Evolutionary conservation across 805 yeast genomes (phyloP), one percentile per base, ranked within the genome.

Genomic region (Yamadazyma olivae): DNA sequence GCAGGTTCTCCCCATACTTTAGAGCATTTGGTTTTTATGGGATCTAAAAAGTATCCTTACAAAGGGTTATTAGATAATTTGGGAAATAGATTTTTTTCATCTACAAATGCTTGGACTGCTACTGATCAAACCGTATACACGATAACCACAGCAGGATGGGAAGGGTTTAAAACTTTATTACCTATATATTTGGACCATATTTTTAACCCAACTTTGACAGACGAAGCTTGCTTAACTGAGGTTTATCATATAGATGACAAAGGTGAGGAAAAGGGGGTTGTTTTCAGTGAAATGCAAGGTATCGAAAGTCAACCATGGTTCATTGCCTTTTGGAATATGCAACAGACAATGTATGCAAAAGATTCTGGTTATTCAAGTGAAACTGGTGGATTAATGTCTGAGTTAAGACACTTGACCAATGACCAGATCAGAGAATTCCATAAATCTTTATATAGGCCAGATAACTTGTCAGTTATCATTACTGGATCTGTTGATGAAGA

Each of bases 91-190:
- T 81, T 88, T 43, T 84, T 82, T 59, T 83, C 96, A 2, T 71
- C 79, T 4, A 93, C 98, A 0, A 93, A 93, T 54, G 99, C 99
- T 0, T 90, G 96, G 96, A 93, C 99, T 0, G 88, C 83, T 1
- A 87, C 93, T 4, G 98, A 93, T 60, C 95, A 87, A 54, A 93
- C 99, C 0, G 96, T 89, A 2, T 93, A 93, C 50, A 88, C 96
- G 2, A 67, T 93, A 38, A 75, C 83, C 6, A 80, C 95, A 25
- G 98, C 98, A 1, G 98, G 98, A 7, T 90, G 96, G 96, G 87
- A 86, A 38, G 98, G 97, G 1, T 93, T 93, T 61, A 77, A 75
- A 32, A 73, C 80, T 42, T 63, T 93, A 19, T 71, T 93, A 20
- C 98, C 99, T 0, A 81, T 89, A 3, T 93, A 91, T 56, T 61